phyloP scores from a whole-genome alignment of 1,139 yeast genomes.

The Meyerozyma carpophila region DNA sequence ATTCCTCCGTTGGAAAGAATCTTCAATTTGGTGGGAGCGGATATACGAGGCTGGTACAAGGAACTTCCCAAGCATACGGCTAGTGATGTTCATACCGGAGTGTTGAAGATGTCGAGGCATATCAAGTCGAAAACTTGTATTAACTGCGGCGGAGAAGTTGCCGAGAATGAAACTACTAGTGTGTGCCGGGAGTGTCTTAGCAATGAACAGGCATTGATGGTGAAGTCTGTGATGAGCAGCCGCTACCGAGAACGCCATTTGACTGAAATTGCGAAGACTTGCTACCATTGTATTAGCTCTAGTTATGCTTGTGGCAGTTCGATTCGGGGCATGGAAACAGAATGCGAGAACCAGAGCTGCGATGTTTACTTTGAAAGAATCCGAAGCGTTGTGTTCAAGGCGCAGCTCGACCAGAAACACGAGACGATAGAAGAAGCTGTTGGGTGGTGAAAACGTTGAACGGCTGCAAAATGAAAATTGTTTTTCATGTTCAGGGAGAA shows the following conservation, averaged over 20 bases:
- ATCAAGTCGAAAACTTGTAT: slow-evolving; percentile 19
- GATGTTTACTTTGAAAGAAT: background rate
- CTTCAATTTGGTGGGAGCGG: slow-evolving; percentile 78
- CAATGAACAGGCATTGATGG: slow-evolving; percentile 16
- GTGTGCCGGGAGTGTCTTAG: slow-evolving; percentile 20
- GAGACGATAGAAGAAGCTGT: background rate
- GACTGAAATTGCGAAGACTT: background rate
- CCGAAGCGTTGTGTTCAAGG: background rate
- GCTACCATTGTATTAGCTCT: background rate
- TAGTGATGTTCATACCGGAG: slow-evolving; percentile 4
- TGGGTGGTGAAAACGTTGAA: background rate
- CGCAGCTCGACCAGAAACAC: background rate
- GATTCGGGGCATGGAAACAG: background rate
- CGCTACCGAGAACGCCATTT: slow-evolving; percentile 9
- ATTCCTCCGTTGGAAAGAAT: slow-evolving; percentile 88
- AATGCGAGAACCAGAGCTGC: background rate
- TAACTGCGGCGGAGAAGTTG: slow-evolving; percentile 17
- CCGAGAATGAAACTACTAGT: slow-evolving; percentile 2
- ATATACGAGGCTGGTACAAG: slow-evolving; percentile 71
- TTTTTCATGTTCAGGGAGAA: too few relatives aligned
- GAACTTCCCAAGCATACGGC: slow-evolving; percentile 49
- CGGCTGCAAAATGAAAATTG: background rate
- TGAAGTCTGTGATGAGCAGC: slow-evolving; percentile 14
- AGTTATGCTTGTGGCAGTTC: background rate
- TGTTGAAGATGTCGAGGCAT: slow-evolving; percentile 11